Percentiles rank a stretch among this genome's conserved stretches.
phyloP scores from a whole-genome alignment of 495 filamentous ascomycete species.

The Hypoxylon subgilvum region DNA sequence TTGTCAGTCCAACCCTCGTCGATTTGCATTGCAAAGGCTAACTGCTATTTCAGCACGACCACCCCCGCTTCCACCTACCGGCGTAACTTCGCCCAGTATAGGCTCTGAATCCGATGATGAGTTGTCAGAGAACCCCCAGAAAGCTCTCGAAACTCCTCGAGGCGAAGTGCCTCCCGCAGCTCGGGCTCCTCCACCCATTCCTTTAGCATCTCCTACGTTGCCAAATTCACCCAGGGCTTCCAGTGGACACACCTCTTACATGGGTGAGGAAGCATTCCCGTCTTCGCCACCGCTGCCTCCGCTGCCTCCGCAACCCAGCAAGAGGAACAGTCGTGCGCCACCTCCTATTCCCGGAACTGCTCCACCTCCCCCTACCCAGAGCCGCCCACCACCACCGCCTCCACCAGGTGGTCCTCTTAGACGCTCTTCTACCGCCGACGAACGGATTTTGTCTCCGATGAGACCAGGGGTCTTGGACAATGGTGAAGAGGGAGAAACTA shows the following conservation, averaged over 20 bases:
- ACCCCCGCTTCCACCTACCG: constrained; percentile 56
- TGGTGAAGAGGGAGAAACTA: constrained; percentile 78
- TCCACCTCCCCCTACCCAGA: constrained; percentile 61
- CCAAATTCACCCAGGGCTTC: constrained; percentile 62
- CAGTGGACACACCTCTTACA: constrained; percentile 58
- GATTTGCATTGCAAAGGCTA: constrained; percentile 36
- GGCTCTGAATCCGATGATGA: constrained; percentile 96
- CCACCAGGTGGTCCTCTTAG: constrained; percentile 64
- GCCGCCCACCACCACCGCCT: constrained; percentile 78
- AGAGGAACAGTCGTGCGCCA: constrained; percentile 58
- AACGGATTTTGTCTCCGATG: constrained; percentile 45
- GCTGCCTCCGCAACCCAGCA: constrained; percentile 49
- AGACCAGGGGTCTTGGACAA: constrained; percentile 60
- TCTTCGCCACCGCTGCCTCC: constrained; percentile 47
- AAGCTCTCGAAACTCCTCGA: constrained; percentile 43
- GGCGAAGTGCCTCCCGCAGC: constrained; percentile 44
- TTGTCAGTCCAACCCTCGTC: constrained; percentile 57
- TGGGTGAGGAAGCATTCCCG: constrained; percentile 53
- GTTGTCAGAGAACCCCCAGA: constrained; percentile 69
- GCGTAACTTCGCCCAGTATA: constrained; percentile 67
- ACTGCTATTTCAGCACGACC: constrained; percentile 62
- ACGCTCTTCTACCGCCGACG: constrained; percentile 67
- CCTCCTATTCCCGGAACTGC: constrained; percentile 58
- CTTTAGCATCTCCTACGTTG: constrained; percentile 57
- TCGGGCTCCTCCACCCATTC: constrained; percentile 54